phyloP scores from a whole-genome alignment of 2,329 filamentous ascomycete species.

The Ceratocystis papillata region DNA sequence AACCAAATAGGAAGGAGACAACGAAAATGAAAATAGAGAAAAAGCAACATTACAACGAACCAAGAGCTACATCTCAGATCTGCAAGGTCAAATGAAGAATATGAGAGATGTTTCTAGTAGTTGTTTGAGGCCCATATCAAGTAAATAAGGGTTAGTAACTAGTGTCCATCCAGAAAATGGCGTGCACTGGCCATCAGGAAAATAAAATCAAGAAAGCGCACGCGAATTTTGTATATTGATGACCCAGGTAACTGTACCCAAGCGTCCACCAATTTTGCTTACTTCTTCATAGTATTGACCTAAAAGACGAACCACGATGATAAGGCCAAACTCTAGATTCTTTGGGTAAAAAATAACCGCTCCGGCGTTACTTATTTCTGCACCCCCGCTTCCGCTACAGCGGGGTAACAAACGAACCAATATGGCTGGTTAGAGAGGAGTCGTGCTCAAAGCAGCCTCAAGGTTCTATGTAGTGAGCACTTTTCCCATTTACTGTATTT shows the following conservation, averaged over 20 bases:
- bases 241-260: background rate
- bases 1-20: background rate
- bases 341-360: background rate
- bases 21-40: background rate
- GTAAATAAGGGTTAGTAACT: background rate
- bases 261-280: background rate
- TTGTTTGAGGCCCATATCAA: background rate
- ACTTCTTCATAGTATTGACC: background rate
- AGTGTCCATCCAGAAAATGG: background rate
- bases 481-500: background rate
- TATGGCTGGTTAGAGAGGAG: background rate
- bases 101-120: background rate
- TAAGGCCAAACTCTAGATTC: background rate
- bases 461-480: background rate
- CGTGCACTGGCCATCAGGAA: background rate
- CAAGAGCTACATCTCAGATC: background rate
- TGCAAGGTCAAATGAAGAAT: background rate
- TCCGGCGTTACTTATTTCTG: background rate
- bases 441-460: background rate
- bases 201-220: background rate
- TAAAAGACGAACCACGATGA: background rate
- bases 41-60: background rate
- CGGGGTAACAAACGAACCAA: background rate
- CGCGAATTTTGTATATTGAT: background rate
- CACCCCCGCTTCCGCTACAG: background rate